Base-by-base conservation (phyloP, 2,329 filamentous ascomycete genomes). In the Ceratocystis albifundus region DNA sequence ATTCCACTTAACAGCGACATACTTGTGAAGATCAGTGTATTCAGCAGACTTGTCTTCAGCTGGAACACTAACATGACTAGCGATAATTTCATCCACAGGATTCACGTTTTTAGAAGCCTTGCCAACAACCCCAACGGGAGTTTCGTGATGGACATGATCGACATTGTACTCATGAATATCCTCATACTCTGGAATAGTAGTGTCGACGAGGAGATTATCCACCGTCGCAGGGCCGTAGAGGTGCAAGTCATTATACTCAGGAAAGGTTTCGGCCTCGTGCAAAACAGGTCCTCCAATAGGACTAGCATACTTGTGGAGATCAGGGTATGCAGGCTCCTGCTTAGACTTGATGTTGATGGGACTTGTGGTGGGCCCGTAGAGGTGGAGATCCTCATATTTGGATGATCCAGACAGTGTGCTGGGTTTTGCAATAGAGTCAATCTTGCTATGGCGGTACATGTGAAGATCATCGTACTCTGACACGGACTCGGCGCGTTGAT, bases 171-270 rank as follows among this genome's bases (percentile, higher is more conserved):
- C 69, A 67, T 76, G 75, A n/a, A 78, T 78, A 22, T 72, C 68
- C 62, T 79, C 76, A 28, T 78, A 76, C 0, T 70, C 67, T 1
- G 73, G 74, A 20, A 70, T 66, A 3, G 70, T 67, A 22, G 69
- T 72, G 17, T 74, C 68, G 2, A 74, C 74, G 65, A 76, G 73
- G 1, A 76, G 75, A 65, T 76, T 74, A 41, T 78, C 77, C 71
- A 73, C 76, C 4, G 65, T 67, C 15, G 76, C 71, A 2, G 75
- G 73, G 1, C 72, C 72, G 45, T 66, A 79, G 48, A 76, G 72
- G 66, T 74, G 69, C 59, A 81, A 71, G 61, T 82, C 79, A 2
- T 78, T 72, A 66, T 79, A 77, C 64, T 75, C 71, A 41, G 71
- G 68, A 36, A 73, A 66, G 15, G 71, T 65, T 48, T 75, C 71